phyloP scores from a whole-genome alignment of 2,329 filamentous ascomycete species.

The Ceratocystis lukuohia region DNA sequence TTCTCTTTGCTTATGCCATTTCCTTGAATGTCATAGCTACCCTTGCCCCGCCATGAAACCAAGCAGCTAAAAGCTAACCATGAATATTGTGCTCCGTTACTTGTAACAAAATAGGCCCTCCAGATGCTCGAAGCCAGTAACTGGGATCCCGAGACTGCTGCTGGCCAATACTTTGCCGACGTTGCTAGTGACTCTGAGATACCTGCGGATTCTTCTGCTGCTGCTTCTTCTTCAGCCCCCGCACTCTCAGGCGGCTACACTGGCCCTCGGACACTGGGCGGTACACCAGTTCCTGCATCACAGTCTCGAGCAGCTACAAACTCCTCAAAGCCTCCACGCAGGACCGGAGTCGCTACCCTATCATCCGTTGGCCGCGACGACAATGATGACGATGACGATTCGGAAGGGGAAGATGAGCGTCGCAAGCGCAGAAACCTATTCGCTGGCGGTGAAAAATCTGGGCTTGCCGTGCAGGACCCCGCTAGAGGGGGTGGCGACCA shows the following conservation, averaged over 20 bases:
- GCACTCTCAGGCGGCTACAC: conserved; percentile 35
- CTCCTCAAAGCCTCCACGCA: conserved; percentile 35
- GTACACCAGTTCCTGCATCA: conserved; percentile 41
- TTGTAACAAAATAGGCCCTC: conserved; percentile 39
- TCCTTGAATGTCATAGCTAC: background rate
- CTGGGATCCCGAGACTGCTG: conserved; percentile 54
- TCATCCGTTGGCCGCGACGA: conserved; percentile 32
- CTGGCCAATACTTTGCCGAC: conserved; percentile 48
- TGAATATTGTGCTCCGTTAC: background rate
- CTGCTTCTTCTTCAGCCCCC: conserved; percentile 12
- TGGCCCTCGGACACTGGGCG: conserved; percentile 49
- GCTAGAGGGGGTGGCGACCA: conserved; percentile 28
- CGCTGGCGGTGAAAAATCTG: conserved; percentile 75
- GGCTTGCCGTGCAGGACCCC: conserved; percentile 53
- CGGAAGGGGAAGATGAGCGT: conserved; percentile 42
- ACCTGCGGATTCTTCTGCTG: conserved; percentile 28
- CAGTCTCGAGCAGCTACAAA: conserved; percentile 17
- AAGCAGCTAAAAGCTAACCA: background rate
- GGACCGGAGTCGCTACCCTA: conserved; percentile 47
- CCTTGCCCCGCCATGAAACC: background rate
- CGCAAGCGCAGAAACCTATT: conserved; percentile 56
- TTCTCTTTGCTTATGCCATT: background rate
- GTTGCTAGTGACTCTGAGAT: conserved; percentile 31
- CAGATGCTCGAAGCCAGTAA: conserved; percentile 51
- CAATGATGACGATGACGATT: conserved; percentile 42